These are phyloP conservation scores for Halophytophthora polymorphica DNA, from an alignment of 352 stramenopile genomes.

Conservation along the genomic window DNA sequence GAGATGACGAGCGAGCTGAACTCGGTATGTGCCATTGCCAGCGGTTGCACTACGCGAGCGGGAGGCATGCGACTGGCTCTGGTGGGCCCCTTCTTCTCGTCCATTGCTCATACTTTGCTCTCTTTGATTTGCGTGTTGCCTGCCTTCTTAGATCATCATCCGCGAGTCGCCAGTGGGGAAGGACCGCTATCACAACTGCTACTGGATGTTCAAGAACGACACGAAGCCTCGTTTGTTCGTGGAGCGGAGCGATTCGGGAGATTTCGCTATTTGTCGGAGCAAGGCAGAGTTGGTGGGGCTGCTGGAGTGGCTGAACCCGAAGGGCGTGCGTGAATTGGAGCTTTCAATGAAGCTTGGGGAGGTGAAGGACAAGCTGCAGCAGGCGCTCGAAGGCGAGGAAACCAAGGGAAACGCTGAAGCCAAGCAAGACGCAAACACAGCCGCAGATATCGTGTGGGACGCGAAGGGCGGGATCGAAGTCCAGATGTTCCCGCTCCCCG, in stretches of 20 bases:
- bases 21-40: conserved; percentile 16
- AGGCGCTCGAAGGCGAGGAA: conserved; percentile 20
- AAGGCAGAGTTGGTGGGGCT: conserved; percentile 41
- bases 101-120: not conserved
- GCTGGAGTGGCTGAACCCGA: conserved; percentile 72
- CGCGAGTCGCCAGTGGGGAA: conserved; percentile 63
- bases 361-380: conserved; percentile 39
- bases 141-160: conserved; percentile 49
- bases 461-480: conserved; percentile 41
- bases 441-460: conserved; percentile 20
- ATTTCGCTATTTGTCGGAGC: conserved; percentile 50
- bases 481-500: conserved; percentile 67
- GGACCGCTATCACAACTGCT: conserved; percentile 76
- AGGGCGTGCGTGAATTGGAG: conserved; percentile 62
- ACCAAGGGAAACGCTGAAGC: conserved; percentile 1
- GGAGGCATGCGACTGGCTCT: too few relatives aligned
- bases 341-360: conserved; percentile 53
- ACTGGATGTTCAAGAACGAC: conserved; percentile 78
- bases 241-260: conserved; percentile 57
- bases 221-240: conserved; percentile 60
- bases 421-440: conserved; percentile 16
- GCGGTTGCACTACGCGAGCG: not conserved
- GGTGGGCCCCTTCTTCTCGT: not conserved
- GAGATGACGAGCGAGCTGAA: conserved; percentile 37
- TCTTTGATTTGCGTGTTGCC: not conserved